phyloP scores from a whole-genome alignment of 1,139 yeast species.

The Candida neerlandica region DNA sequence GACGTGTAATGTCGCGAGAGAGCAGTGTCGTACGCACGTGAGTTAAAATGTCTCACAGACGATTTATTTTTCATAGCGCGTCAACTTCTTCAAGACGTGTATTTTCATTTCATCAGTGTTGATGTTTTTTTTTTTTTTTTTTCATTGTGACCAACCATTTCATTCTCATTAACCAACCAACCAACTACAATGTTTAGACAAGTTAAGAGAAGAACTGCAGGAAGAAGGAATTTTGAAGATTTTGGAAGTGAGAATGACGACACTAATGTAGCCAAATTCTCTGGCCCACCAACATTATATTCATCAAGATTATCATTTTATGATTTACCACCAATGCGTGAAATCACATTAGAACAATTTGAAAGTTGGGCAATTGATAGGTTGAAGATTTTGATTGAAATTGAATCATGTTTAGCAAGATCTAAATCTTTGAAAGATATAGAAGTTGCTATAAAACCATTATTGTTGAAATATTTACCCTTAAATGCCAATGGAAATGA shows the following conservation, averaged over 20 bases:
- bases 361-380: conserved; percentile 96
- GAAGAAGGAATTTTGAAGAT: conserved; percentile 68
- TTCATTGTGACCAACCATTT: neutral
- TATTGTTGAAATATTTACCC: conserved; percentile 68
- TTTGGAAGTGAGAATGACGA: conserved; percentile 38
- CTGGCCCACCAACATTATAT: conserved; percentile 14
- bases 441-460: conserved; percentile 64
- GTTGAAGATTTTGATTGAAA: conserved; percentile 76
- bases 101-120: too few relatives aligned
- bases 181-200: conserved; percentile 75
- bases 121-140: conserved; percentile 2
- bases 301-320: conserved; percentile 63
- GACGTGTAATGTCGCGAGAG: neutral
- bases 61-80: neutral
- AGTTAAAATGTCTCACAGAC: neutral
- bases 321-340: conserved; percentile 73
- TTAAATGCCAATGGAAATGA: conserved; percentile 35
- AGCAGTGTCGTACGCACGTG: conserved; percentile 3
- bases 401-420: conserved; percentile 73
- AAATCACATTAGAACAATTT: conserved; percentile 87
- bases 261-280: conserved; percentile 15
- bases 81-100: neutral
- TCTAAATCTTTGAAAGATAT: conserved; percentile 67
- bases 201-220: conserved; percentile 73
- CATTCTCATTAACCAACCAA: neutral